These are phyloP conservation scores for Pyrrhoderma lamaoense DNA, from an alignment of 1,284 basidiomycete genomes.

Conservation along the genomic window DNA sequence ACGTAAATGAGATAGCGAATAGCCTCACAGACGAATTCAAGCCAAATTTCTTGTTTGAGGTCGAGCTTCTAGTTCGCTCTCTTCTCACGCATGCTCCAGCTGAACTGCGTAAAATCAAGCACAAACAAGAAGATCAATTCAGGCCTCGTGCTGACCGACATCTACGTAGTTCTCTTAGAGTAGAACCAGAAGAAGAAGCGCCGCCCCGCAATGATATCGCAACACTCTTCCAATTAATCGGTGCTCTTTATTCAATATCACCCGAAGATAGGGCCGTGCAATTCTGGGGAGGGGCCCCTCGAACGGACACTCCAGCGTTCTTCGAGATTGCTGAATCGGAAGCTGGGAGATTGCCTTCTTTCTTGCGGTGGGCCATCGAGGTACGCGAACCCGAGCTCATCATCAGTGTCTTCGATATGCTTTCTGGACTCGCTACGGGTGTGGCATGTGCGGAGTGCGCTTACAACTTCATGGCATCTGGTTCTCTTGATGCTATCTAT, in stretches of 20 bases:
- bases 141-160: slow-evolving; percentile 54
- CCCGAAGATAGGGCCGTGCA: slow-evolving; percentile 72
- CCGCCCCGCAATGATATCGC: slow-evolving; percentile 77
- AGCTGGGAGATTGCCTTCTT: slow-evolving; percentile 64
- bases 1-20: slow-evolving; percentile 31
- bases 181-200: slow-evolving; percentile 32
- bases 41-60: slow-evolving; percentile 52
- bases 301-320: slow-evolving; percentile 38
- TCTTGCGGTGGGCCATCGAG: slow-evolving; percentile 83
- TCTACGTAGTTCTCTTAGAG: slow-evolving; percentile 37
- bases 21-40: slow-evolving; percentile 45
- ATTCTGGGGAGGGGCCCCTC: slow-evolving; percentile 73
- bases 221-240: slow-evolving; percentile 76
- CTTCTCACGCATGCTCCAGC: slow-evolving; percentile 76
- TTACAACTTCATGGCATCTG: slow-evolving; percentile 77
- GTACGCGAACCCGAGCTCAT: slow-evolving; percentile 65
- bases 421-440: slow-evolving; percentile 78
- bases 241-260: slow-evolving; percentile 69
- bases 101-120: slow-evolving; percentile 86
- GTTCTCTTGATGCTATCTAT: slow-evolving; percentile 53
- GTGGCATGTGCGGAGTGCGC: slow-evolving; percentile 78
- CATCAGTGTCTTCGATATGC: slow-evolving; percentile 82
- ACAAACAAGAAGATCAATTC: slow-evolving; percentile 81
- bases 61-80: slow-evolving; percentile 68
- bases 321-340: slow-evolving; percentile 50